Evolutionary conservation across 208 protist species (phyloP), one percentile per base, ranked within the genome.

Genomic region (Strigomonas galati): DNA sequence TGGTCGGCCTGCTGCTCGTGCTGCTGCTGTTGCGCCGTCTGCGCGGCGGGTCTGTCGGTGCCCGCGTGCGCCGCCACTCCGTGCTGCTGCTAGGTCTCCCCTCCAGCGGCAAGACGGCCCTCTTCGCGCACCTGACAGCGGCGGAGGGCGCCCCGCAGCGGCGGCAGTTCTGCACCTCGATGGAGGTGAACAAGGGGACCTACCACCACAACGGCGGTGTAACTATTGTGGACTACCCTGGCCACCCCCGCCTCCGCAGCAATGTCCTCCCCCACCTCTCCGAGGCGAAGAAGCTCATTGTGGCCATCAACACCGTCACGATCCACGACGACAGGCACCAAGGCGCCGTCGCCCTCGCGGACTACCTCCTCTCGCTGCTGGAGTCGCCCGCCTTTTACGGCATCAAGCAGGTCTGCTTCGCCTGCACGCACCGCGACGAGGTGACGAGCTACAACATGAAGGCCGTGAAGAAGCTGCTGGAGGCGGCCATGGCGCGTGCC

Each of bases 351-450:
- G 87, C 90, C 0, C 66, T 96, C n/a, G 81, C 90, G 46, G 87
- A 89, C 52, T 62, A 91, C 17, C 69, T 96, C 7, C 24, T 86
- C 14, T 63, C 60, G 6, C 63, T 91, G 2, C 56, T 93, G 30
- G 76, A 88, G 52, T 79, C 85, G 0, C 74, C 85, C n/a, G 78
- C 76, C 44, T 92, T 92, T 62, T 83, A 82, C 37, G 85, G 85
- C 6, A 87, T 93, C 52, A 54, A 77, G 37, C 30, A 57, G 19
- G 28, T 96, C 0, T 56, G 91, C 12, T 71, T 96, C 35, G 87
- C 79, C n/a, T 91, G 84, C 57, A 93, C 79, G 9, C 92, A 93
- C 65, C 80, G 90, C 0, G 90, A 96, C 56, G 87, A 92, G 62
- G 37, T 91, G 2, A 92, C 86, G 32, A 91, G 84, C 70, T 96